A percentile compares a stretch with the other conserved stretches of the same genome.
phyloP scores from a whole-genome alignment of 208 protist species.

The Trypanosoma grayi region DNA sequence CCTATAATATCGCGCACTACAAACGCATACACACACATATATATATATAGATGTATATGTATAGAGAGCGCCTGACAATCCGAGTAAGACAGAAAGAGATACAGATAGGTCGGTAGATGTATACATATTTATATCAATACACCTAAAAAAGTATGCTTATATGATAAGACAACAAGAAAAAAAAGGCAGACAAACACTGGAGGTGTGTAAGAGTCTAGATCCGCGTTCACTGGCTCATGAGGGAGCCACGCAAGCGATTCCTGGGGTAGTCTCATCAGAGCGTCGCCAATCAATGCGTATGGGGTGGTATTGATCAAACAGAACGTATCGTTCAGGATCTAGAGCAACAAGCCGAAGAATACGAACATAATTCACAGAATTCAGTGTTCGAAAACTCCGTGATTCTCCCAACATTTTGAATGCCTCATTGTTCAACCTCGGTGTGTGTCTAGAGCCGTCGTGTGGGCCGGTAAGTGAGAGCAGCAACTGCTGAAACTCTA shows the following conservation, averaged over 20 bases:
- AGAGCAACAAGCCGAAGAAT: conserved; percentile 26
- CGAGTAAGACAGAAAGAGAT: too few relatives aligned
- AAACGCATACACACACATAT: not conserved
- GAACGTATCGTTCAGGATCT: conserved; percentile 25
- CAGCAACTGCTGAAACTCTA: conserved; percentile 33
- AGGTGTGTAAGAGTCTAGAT: not conserved
- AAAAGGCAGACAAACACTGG: conserved; percentile 10
- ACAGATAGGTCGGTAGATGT: too few relatives aligned
- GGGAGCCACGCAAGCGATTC: not conserved
- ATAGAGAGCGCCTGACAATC: too few relatives aligned
- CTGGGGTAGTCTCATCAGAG: conserved; percentile 16
- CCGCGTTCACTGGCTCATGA: not conserved
- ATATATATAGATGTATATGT: not conserved
- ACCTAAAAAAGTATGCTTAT: not conserved
- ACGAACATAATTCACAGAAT: conserved; percentile 60
- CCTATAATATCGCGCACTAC: not conserved
- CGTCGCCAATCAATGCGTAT: conserved; percentile 19
- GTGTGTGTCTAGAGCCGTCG: conserved; percentile 11
- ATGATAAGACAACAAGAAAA: not conserved
- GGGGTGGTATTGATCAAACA: conserved; percentile 30
- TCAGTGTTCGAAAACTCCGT: conserved; percentile 43
- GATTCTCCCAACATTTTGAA: conserved; percentile 19
- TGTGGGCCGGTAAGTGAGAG: conserved; percentile 10
- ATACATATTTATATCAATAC: not conserved
- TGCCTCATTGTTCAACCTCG: conserved; percentile 11